Conservation (phyloP, 192 early-diverging fungal genomes). For the Coemansia sp. region DNA sequence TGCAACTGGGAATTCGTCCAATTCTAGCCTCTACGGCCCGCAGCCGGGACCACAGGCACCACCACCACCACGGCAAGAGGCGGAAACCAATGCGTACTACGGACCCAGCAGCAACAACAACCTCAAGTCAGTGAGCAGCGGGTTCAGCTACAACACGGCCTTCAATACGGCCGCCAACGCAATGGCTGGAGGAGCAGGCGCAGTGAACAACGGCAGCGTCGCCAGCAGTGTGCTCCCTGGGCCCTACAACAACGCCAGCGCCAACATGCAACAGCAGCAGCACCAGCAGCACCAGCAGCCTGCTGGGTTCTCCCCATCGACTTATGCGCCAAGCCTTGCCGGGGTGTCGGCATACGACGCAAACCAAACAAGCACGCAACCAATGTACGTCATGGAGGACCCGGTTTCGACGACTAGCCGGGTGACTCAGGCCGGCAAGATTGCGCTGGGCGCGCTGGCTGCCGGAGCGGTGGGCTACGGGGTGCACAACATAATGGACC, state of each 20-base stretch:
- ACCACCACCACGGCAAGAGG: background rate
- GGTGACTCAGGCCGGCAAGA: conserved; percentile 29
- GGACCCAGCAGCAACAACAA: conserved; percentile 2
- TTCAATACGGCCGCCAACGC: conserved; percentile 9
- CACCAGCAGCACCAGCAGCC: background rate
- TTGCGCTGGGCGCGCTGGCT: conserved; percentile 35
- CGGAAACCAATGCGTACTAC: background rate
- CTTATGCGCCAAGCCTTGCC: conserved; percentile 18
- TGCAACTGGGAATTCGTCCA: background rate
- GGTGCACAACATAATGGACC: conserved; percentile 34
- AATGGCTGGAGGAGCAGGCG: background rate
- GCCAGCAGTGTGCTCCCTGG: conserved; percentile 10
- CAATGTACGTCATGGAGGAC: background rate
- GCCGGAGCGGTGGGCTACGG: conserved; percentile 46
- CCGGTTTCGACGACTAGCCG: conserved; percentile 2
- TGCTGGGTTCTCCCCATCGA: background rate
- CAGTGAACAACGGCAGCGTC: conserved; percentile 1
- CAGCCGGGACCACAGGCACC: background rate
- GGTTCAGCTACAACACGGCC: conserved; percentile 10
- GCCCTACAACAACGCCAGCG: conserved; percentile 9
- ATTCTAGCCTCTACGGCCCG: background rate
- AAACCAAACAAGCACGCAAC: conserved; percentile 8
- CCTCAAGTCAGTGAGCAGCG: conserved; percentile 2
- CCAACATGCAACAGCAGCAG: background rate
- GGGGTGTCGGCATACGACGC: conserved; percentile 13